Conservation (phyloP, 1,284 basidiomycete genomes). For the Pseudozyma tsukubaensis region DNA sequence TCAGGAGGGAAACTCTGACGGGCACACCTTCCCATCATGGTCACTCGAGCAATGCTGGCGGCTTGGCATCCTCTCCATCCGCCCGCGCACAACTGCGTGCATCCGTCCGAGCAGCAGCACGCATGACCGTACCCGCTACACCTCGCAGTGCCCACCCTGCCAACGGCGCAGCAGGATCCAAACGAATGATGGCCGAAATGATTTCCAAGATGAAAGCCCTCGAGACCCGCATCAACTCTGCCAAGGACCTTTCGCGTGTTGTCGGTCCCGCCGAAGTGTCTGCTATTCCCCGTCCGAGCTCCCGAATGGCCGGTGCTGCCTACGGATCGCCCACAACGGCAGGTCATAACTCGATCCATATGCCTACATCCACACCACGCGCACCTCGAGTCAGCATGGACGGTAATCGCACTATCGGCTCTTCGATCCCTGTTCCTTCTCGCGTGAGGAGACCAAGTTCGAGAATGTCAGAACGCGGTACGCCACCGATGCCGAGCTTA, state of each 20-base stretch:
- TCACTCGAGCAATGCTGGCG: slow-evolving; percentile 1
- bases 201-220: slow-evolving; percentile 62
- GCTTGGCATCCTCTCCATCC: slow-evolving; percentile 32
- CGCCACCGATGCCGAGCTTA: slow-evolving; percentile 41
- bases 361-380: slow-evolving; percentile 34
- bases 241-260: slow-evolving; percentile 39
- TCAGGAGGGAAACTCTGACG: slow-evolving; percentile 20
- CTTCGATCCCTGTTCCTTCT: slow-evolving; percentile 60
- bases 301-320: slow-evolving; percentile 44
- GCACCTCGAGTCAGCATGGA: slow-evolving; percentile 42
- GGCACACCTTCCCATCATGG: slow-evolving; percentile 24
- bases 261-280: slow-evolving; percentile 46
- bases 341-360: slow-evolving; percentile 17
- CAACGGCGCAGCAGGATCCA: slow-evolving; percentile 21
- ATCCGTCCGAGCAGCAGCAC: slow-evolving; percentile 15
- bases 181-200: slow-evolving; percentile 58
- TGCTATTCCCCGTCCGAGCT: slow-evolving; percentile 63
- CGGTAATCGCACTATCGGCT: slow-evolving; percentile 46
- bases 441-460: slow-evolving; percentile 53
- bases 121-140: neutral
- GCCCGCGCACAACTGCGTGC: slow-evolving; percentile 40
- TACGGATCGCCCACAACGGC: slow-evolving; percentile 28
- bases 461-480: slow-evolving; percentile 40
- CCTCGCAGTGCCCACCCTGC: neutral
- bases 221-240: slow-evolving; percentile 58